These are phyloP conservation scores for Turritis glabra DNA, from an alignment of 345 rosid genomes.

Conservation along the genomic window DNA sequence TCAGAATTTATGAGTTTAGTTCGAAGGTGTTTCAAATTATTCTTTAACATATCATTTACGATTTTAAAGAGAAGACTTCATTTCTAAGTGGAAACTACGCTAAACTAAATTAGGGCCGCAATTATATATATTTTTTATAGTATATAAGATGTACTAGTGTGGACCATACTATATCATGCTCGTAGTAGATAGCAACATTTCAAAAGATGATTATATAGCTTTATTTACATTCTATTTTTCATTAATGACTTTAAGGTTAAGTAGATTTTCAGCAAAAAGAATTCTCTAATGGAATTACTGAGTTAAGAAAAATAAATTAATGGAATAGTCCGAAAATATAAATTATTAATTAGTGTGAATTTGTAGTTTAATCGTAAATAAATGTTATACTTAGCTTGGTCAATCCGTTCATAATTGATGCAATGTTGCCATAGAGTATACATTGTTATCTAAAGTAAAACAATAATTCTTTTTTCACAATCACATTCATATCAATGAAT, in stretches of 20 bases:
- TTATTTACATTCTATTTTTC: neutral
- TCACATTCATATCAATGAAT: constrained; percentile 31
- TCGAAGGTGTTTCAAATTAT: too few relatives aligned
- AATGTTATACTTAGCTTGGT: neutral
- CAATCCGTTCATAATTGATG: constrained; percentile 11
- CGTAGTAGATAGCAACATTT: too few relatives aligned
- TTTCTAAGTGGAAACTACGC: too few relatives aligned
- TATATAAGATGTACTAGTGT: too few relatives aligned
- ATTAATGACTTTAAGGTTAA: neutral
- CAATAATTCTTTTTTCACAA: constrained; percentile 19
- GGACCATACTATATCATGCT: too few relatives aligned
- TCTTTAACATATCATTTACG: too few relatives aligned
- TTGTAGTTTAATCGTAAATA: neutral
- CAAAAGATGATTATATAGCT: too few relatives aligned
- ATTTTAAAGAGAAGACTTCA: too few relatives aligned
- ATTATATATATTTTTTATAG: too few relatives aligned
- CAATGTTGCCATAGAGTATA: neutral
- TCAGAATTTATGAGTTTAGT: too few relatives aligned
- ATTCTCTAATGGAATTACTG: neutral
- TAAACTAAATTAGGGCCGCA: too few relatives aligned
- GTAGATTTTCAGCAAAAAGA: neutral
- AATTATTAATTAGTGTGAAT: neutral
- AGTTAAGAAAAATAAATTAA: neutral
- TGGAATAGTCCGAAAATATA: neutral
- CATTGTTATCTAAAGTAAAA: constrained; percentile 23